A percentile compares a stretch with the other conserved stretches of the same genome.
These are phyloP conservation scores for Fusarium sp. DNA, from an alignment of 2,329 filamentous ascomycete genomes.

Conservation along the genomic window DNA sequence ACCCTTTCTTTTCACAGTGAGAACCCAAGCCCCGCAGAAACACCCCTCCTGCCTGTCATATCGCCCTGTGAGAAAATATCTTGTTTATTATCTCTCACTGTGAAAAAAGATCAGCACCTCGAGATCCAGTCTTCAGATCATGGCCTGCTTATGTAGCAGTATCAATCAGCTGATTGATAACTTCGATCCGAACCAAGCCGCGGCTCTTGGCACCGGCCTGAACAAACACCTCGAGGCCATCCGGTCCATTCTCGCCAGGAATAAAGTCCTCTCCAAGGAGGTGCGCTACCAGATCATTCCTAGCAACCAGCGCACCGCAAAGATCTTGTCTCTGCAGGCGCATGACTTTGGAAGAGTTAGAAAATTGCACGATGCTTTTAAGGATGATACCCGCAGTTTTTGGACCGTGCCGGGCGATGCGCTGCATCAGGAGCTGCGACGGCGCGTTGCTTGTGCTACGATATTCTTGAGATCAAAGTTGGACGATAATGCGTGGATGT, in stretches of 20 bases:
- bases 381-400: constrained; percentile 41
- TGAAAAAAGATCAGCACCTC: constrained; percentile 13
- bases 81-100: constrained; percentile 25
- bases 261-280: constrained; percentile 48
- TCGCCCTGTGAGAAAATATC: not conserved
- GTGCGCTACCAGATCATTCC: constrained; percentile 51
- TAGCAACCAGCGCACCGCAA: constrained; percentile 51
- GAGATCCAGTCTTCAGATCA: not conserved
- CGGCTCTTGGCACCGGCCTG: constrained; percentile 40
- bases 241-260: constrained; percentile 47
- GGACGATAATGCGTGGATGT: constrained; percentile 37
- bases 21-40: constrained; percentile 14
- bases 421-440: constrained; percentile 45
- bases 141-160: constrained; percentile 46
- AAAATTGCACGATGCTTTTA: constrained; percentile 26
- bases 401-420: constrained; percentile 39
- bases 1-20: constrained; percentile 38
- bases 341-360: constrained; percentile 33
- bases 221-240: constrained; percentile 49
- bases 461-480: constrained; percentile 51
- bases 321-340: constrained; percentile 45
- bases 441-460: constrained; percentile 49
- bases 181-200: constrained; percentile 43
- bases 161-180: constrained; percentile 41
- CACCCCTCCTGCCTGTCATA: not conserved